phyloP scores from a whole-genome alignment of 192 early-diverging fungal species.

The Irineochytrium annulatum region DNA sequence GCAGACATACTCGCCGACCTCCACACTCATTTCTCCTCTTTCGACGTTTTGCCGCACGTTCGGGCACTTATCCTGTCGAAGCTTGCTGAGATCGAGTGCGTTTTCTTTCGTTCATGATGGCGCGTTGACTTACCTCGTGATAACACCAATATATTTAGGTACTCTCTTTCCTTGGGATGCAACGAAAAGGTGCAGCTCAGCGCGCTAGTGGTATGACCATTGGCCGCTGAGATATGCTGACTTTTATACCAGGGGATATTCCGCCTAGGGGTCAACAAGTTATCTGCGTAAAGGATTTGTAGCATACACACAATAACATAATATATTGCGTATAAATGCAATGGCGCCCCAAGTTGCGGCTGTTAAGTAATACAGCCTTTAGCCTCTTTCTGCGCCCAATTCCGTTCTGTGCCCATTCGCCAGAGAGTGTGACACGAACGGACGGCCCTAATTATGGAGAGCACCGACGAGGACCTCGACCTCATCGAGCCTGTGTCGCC shows the following conservation, averaged over 20 bases:
- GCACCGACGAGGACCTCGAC: not conserved
- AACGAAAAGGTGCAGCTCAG: constrained; percentile 84
- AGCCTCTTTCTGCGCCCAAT: too few species aligned
- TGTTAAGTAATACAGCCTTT: too few species aligned
- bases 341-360: too few species aligned
- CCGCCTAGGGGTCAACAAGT: not conserved
- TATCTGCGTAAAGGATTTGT: too few species aligned
- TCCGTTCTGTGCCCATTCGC: too few species aligned
- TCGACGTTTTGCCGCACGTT: constrained; percentile 72
- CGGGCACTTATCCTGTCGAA: constrained; percentile 70
- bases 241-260: not conserved
- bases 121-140: too few species aligned
- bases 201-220: constrained; percentile 72
- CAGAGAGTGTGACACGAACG: not conserved
- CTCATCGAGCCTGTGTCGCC: constrained; percentile 6
- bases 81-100: constrained; percentile 86
- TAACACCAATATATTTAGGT: too few species aligned
- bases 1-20: constrained; percentile 87
- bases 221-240: not conserved
- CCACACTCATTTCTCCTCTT: constrained; percentile 52
- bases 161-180: constrained; percentile 77
- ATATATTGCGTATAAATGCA: too few species aligned
- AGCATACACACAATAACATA: too few species aligned
- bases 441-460: not conserved
- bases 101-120: too few species aligned